These are phyloP conservation scores for Populus hybrid DNA, from an alignment of 441 rosid species.

Conservation along the genomic window DNA sequence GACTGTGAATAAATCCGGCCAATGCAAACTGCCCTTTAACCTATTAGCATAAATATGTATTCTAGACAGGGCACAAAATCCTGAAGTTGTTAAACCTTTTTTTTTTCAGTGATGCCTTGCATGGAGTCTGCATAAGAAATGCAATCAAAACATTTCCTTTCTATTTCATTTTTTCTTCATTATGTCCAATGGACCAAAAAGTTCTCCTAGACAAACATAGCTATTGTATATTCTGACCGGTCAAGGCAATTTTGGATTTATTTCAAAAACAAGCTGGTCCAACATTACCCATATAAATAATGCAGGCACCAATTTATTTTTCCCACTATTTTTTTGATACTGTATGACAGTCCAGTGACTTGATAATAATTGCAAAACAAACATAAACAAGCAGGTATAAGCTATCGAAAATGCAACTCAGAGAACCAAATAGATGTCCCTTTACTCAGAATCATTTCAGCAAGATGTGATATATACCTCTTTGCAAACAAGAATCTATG, in stretches of 20 bases:
- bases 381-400: background rate
- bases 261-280: background rate
- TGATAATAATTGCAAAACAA: background rate
- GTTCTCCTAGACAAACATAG: too few relatives aligned
- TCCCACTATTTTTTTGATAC: too few relatives aligned
- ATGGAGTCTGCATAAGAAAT: background rate
- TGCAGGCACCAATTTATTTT: too few relatives aligned
- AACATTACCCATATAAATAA: background rate
- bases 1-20: too few relatives aligned
- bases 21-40: too few relatives aligned
- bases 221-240: background rate
- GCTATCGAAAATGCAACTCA: background rate
- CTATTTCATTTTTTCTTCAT: background rate
- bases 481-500: slow-evolving; percentile 61
- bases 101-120: background rate
- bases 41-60: too few relatives aligned
- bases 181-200: background rate
- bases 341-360: background rate
- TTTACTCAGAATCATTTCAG: background rate
- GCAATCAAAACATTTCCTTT: background rate
- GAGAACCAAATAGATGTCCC: background rate
- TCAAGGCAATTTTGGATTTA: background rate
- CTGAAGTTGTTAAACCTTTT: background rate
- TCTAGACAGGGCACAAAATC: background rate
- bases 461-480: slow-evolving; percentile 41